phyloP scores from a whole-genome alignment of 129 eudicot genomes.

The Arctium minus region DNA sequence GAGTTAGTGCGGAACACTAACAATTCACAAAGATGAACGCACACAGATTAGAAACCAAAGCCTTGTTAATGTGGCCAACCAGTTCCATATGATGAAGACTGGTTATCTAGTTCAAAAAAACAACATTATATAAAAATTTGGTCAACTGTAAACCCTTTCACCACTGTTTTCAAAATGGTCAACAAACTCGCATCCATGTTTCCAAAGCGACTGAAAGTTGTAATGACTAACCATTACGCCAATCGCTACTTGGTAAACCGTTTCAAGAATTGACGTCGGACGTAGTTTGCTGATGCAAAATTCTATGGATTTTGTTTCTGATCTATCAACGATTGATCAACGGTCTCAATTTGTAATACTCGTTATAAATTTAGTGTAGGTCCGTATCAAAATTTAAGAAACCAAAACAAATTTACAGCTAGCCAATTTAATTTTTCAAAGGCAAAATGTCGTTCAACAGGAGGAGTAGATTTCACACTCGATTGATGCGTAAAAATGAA shows the following conservation, averaged over 20 bases:
- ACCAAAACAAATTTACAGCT: neutral
- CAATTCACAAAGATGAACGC: neutral
- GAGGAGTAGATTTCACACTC: neutral
- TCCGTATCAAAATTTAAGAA: neutral
- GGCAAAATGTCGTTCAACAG: neutral
- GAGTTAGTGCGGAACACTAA: neutral
- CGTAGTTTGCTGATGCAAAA: neutral
- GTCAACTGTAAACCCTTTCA: neutral
- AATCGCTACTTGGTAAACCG: neutral
- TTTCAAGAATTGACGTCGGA: neutral
- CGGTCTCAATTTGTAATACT: neutral
- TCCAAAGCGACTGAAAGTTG: neutral
- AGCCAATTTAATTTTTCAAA: neutral
- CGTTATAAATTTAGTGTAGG: neutral
- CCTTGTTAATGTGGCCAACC: neutral
- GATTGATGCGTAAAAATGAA: constrained; percentile 10
- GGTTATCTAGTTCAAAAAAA: neutral
- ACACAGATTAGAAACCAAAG: neutral
- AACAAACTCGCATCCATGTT: neutral
- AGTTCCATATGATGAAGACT: neutral
- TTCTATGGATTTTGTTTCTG: neutral
- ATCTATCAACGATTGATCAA: neutral
- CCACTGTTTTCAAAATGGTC: neutral
- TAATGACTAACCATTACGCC: neutral
- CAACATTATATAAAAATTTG: neutral